These are phyloP conservation scores for Xylaria telfairii DNA, from an alignment of 495 filamentous ascomycete genomes.

Conservation along the genomic window DNA sequence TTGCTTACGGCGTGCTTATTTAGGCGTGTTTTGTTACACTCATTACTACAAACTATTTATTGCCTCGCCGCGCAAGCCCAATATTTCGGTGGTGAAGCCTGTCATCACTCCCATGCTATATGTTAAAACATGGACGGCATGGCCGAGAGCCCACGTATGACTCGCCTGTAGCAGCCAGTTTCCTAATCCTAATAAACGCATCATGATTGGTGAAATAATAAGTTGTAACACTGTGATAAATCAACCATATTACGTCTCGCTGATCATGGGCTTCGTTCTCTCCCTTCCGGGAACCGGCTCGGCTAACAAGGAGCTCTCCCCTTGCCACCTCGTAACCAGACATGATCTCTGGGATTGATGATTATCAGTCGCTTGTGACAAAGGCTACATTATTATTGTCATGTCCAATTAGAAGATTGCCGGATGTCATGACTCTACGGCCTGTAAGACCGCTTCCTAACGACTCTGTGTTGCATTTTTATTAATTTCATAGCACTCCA, in stretches of 20 bases:
- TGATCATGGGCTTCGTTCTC: neutral
- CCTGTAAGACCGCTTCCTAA: neutral
- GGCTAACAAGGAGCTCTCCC: neutral
- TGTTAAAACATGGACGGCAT: neutral
- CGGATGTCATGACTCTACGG: neutral
- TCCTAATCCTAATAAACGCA: neutral
- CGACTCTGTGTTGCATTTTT: neutral
- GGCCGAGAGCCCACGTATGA: neutral
- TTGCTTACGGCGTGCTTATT: neutral
- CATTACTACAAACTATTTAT: neutral
- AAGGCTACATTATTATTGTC: neutral
- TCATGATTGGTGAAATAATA: neutral
- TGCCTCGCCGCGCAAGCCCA: neutral
- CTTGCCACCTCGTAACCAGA: neutral
- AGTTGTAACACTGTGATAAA: neutral
- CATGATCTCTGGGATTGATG: neutral
- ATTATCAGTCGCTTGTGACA: neutral
- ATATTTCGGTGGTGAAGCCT: neutral
- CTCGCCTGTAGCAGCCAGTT: neutral
- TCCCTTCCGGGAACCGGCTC: neutral
- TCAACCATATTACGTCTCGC: neutral
- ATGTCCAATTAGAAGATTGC: neutral
- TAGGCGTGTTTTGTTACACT: neutral
- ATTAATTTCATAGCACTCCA: neutral
- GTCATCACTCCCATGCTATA: neutral